Evolutionary conservation across 257 asterid species (phyloP).

Genomic region (Buddleja alternifolia): DNA sequence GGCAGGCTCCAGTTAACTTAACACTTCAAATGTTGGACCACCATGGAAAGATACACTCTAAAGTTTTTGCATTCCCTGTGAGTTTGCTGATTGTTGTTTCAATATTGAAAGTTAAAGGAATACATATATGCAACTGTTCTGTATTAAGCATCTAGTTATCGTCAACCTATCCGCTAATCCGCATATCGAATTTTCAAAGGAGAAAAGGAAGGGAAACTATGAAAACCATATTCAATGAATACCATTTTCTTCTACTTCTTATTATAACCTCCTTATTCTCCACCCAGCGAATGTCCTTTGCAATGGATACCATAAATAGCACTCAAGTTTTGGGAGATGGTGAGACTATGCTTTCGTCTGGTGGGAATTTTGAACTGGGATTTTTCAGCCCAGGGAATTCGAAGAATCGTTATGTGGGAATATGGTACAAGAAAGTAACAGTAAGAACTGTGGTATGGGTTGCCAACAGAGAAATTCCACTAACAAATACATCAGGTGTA

Average conservation of each 20-base stretch:
- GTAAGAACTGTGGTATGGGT: conserved; percentile 42
- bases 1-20: background rate
- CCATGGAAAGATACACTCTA: no score
- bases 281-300: background rate
- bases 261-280: background rate
- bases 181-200: background rate
- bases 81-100: background rate
- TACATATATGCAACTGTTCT: background rate
- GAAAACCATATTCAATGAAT: background rate
- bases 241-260: background rate
- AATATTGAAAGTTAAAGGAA: background rate
- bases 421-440: conserved; percentile 46
- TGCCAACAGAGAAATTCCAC: conserved; percentile 39
- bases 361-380: conserved; percentile 34
- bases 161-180: no score
- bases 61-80: background rate
- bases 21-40: no score
- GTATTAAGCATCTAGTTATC: background rate
- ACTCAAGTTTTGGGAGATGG: conserved; percentile 25
- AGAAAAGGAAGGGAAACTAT: background rate
- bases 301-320: conserved; percentile 26
- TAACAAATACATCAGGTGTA: conserved; percentile 21
- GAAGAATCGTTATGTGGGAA: conserved; percentile 36
- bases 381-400: conserved; percentile 37
- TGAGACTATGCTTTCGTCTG: conserved; percentile 24